Evolutionary conservation across 2,329 filamentous ascomycete species (phyloP), one percentile per base, ranked within the genome.

Genomic region (Sclerotinia glacialis): DNA sequence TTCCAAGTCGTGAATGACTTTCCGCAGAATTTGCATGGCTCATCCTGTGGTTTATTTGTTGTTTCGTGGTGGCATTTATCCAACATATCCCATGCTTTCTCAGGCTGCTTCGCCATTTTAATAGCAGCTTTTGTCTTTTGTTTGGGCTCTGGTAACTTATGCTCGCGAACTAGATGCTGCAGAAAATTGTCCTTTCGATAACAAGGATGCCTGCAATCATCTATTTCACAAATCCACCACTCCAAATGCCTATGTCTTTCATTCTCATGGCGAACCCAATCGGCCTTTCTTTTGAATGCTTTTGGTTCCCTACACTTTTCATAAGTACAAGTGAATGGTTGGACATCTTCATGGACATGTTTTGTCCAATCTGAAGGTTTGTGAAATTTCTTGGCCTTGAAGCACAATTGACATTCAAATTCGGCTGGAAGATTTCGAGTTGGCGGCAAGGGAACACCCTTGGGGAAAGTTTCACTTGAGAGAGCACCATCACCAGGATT

Each of bases 321-420:
- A 80, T 94, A 97, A 0, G 93, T 97, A 78, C 93, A 97, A 3
- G 92, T 96, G 72, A 97, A 97, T 0, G 93, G 93, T 75, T 95
- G 91, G 0, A 97, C 87, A 76, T 97, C 93, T 78, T 97, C 93
- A 72, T 96, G 92, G 0, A 97, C 91, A 74, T 97, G 93, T 77
- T 97, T 97, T 1, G 93, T 96, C 93, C 93, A 97, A 78, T 97
- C 93, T 0, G 93, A 97, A 21, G 93, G 93, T 77, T 97, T 97
- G 72, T 89, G 86, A 72, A 95, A 93, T 73, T 88, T 92, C 81
- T 95, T 96, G 63, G 88, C 84, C 72, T 89, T 86, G 80, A 92
- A 97, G 79, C 93, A 97, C 28, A 97, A 81, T 47, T 90, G 89
- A 72, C 93, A 97, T 79, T 97, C 93, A 69, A 97, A 94, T 74